Percentiles rank a stretch among this genome's conserved stretches.
Conservation (phyloP, 768 basidiomycete species). For the Trametes gibbosa region DNA sequence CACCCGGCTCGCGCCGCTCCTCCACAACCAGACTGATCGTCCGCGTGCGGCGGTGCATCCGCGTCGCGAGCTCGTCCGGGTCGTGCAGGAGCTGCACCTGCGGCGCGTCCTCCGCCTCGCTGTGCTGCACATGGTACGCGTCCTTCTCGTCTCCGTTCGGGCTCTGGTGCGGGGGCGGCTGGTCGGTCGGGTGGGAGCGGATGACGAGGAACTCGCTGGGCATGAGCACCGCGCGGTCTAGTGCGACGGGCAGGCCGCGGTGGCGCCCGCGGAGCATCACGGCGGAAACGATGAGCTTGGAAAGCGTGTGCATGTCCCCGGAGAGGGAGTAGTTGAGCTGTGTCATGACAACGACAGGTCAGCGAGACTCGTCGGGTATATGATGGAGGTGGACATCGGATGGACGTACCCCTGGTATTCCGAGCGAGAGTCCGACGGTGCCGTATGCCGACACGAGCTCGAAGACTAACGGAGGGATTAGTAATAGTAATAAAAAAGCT, state of each 20-base stretch:
- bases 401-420: slow-evolving; percentile 62
- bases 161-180: background rate
- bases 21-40: slow-evolving; percentile 17
- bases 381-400: background rate
- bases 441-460: slow-evolving; percentile 88
- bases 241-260: slow-evolving; percentile 82
- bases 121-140: too few species aligned
- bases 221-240: slow-evolving; percentile 48
- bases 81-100: background rate
- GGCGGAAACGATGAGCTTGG: slow-evolving; percentile 79
- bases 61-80: slow-evolving; percentile 7
- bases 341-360: background rate
- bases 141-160: background rate
- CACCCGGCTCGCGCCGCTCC: slow-evolving; percentile 6
- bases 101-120: background rate
- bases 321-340: slow-evolving; percentile 81
- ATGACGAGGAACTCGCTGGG: slow-evolving; percentile 14
- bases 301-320: slow-evolving; percentile 73
- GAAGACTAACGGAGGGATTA: slow-evolving; percentile 63
- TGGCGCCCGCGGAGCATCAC: slow-evolving; percentile 96
- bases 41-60: slow-evolving; percentile 11
- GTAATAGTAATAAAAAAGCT: background rate
- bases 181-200: background rate
- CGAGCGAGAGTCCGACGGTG: slow-evolving; percentile 84
- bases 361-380: background rate